These are phyloP conservation scores for Saccharomycopsis schoenii DNA, from an alignment of 805 yeast genomes.

Conservation along the genomic window DNA sequence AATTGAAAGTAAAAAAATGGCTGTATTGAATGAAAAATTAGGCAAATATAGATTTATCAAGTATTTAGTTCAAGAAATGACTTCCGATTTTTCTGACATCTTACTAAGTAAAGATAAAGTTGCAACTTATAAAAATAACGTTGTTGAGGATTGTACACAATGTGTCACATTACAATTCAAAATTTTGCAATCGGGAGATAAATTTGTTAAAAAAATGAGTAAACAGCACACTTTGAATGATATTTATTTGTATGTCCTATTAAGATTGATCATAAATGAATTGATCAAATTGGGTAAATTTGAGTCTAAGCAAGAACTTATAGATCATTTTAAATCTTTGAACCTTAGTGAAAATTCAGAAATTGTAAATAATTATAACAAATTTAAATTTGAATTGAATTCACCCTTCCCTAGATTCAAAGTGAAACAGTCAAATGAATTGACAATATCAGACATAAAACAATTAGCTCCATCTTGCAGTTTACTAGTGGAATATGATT, in stretches of 20 bases:
- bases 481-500: constrained; percentile 39
- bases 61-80: constrained; percentile 4
- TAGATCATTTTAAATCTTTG: background rate
- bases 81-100: background rate
- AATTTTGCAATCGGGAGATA: constrained; percentile 39
- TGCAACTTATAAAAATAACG: background rate
- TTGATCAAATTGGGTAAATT: background rate
- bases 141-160: constrained; percentile 23
- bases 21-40: constrained; percentile 12
- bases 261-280: constrained; percentile 6
- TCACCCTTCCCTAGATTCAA: constrained; percentile 54
- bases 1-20: constrained; percentile 13
- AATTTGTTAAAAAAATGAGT: constrained; percentile 36
- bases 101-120: background rate
- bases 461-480: constrained; percentile 68
- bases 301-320: background rate
- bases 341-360: background rate
- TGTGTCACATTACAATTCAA: constrained; percentile 41
- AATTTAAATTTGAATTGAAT: constrained; percentile 37
- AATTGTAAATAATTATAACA: background rate
- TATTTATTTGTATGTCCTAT: constrained; percentile 38
- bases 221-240: constrained; percentile 33
- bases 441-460: constrained; percentile 30
- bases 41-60: constrained; percentile 14
- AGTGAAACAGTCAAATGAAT: constrained; percentile 28